Percentiles rank a stretch among this genome's conserved stretches.
Conservation (phyloP, 495 filamentous ascomycete species). For the Collariella sp. region DNA sequence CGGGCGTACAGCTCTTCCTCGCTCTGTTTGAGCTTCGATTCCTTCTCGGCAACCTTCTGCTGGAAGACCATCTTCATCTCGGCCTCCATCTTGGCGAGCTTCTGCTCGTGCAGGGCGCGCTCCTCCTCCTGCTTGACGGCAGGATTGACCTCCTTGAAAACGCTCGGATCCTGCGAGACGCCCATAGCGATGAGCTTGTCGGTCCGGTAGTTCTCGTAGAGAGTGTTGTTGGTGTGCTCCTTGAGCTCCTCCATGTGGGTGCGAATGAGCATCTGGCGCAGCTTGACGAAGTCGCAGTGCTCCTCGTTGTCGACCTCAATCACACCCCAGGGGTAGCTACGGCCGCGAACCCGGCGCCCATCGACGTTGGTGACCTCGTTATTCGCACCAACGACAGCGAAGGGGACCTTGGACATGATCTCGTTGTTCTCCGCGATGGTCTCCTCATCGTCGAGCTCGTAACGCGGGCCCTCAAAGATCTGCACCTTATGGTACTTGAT, state of each 20-base stretch:
- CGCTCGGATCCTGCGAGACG: conserved; percentile 93
- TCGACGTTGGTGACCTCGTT: conserved; percentile 82
- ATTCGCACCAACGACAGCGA: conserved; percentile 95
- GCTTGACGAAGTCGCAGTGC: conserved; percentile 99
- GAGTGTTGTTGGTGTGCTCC: conserved; percentile 97
- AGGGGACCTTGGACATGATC: conserved; percentile 99
- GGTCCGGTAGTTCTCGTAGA: conserved; percentile 99
- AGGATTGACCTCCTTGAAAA: conserved; percentile 99
- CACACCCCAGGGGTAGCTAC: conserved; percentile 95
- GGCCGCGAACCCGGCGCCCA: conserved; percentile 91
- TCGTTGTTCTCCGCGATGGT: conserved; percentile 99
- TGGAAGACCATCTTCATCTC: conserved; percentile 99
- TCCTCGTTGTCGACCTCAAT: conserved; percentile 99
- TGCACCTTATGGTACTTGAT: conserved; percentile 94
- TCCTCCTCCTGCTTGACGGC: conserved; percentile 99
- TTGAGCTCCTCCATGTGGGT: conserved; percentile 99
- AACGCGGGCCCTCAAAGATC: conserved; percentile 97
- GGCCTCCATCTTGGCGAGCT: conserved; percentile 98
- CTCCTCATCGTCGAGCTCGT: conserved; percentile 98
- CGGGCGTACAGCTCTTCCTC: conserved; percentile 97
- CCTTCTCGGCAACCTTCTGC: conserved; percentile 98
- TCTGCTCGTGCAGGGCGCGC: conserved; percentile 94
- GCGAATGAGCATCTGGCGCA: conserved; percentile 98
- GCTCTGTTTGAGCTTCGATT: conserved; percentile 98
- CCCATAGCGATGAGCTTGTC: conserved; percentile 98